A percentile compares a stretch with the other conserved stretches of the same genome.
Evolutionary conservation across 768 basidiomycete genomes (phyloP).

Genomic region (Auricularia sp.): DNA sequence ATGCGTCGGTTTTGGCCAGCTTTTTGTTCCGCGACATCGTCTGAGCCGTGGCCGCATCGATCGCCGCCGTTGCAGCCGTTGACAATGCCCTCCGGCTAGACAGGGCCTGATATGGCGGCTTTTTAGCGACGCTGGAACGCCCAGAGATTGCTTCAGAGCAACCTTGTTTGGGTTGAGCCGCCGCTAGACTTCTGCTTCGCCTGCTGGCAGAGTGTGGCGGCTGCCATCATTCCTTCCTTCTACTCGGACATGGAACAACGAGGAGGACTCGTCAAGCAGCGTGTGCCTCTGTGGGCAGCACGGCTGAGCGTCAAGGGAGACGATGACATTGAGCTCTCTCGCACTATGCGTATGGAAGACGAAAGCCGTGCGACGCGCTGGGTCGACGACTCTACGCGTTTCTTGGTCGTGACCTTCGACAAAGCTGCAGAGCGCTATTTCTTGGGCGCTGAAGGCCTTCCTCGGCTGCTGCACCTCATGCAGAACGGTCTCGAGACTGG

Average conservation of each 20-base stretch:
- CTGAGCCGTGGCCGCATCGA: too few relatives aligned
- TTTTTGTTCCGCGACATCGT: too few relatives aligned
- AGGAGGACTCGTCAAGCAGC: background rate
- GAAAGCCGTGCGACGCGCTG: background rate
- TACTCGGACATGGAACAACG: background rate
- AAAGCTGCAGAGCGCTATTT: background rate
- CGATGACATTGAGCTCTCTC: background rate
- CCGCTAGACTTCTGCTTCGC: too few relatives aligned
- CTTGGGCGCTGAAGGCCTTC: background rate
- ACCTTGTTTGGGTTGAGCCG: too few relatives aligned
- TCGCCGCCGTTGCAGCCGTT: too few relatives aligned
- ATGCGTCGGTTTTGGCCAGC: too few relatives aligned
- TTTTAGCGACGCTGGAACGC: too few relatives aligned
- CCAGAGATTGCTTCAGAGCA: too few relatives aligned
- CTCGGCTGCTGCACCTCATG: background rate
- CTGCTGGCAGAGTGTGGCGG: too few relatives aligned
- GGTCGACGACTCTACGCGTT: background rate
- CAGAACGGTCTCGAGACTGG: background rate
- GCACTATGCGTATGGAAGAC: background rate
- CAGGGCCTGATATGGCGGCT: too few relatives aligned
- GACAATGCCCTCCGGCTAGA: too few relatives aligned
- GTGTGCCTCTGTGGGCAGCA: background rate
- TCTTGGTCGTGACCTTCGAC: background rate
- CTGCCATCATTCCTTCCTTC: background rate
- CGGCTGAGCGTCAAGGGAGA: background rate